These are phyloP conservation scores for Saussurea involucrata DNA, from an alignment of 129 eudicot species.

Conservation along the genomic window DNA sequence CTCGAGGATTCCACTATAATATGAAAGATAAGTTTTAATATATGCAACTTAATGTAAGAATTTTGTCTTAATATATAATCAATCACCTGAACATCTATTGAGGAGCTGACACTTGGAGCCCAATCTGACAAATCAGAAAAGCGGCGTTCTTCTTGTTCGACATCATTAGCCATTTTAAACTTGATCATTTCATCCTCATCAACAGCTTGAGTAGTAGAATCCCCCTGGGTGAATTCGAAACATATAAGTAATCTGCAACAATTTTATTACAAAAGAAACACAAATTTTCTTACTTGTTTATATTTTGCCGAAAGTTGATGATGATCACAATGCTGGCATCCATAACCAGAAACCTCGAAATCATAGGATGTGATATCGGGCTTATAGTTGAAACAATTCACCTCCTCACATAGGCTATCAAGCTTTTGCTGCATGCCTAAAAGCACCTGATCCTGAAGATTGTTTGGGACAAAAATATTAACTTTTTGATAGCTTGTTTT, in stretches of 20 bases:
- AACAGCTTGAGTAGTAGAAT: constrained; percentile 11
- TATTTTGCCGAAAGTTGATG: constrained; percentile 24
- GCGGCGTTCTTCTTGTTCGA: constrained; percentile 87
- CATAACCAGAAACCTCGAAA: constrained; percentile 19
- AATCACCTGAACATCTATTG: constrained; percentile 67
- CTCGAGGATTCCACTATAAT: constrained; percentile 46
- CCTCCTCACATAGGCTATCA: constrained; percentile 70
- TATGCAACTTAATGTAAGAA: background rate
- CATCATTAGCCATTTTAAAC: constrained; percentile 29
- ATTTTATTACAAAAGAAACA: background rate
- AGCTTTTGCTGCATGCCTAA: constrained; percentile 80
- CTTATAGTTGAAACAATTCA: constrained; percentile 60
- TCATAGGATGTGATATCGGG: constrained; percentile 30
- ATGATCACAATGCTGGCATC: constrained; percentile 46
- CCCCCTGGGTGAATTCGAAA: constrained; percentile 25
- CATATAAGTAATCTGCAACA: background rate
- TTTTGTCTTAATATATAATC: background rate
- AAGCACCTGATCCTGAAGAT: constrained; percentile 76
- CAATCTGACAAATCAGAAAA: constrained; percentile 93
- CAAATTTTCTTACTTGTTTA: constrained; percentile 28
- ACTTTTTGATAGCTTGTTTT: background rate
- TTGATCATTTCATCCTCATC: constrained; percentile 30
- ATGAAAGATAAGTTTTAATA: background rate
- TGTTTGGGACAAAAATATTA: constrained; percentile 8
- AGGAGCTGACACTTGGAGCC: constrained; percentile 77